These are phyloP conservation scores for Penicillium crustosum DNA, from an alignment of 2,329 filamentous ascomycete genomes.

Conservation along the genomic window DNA sequence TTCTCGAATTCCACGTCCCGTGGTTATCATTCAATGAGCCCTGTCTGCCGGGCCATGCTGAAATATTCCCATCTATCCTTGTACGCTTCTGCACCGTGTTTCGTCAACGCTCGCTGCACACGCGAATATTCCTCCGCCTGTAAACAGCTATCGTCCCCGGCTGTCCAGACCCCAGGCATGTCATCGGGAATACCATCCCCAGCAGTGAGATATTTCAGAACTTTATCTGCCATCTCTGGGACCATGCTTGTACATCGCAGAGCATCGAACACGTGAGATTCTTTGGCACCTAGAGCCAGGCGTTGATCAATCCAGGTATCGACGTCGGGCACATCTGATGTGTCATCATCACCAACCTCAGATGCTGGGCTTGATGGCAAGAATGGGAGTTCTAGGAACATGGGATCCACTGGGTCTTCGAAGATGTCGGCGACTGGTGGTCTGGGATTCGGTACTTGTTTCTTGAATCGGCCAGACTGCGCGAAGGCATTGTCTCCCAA, in stretches of 20 bases:
- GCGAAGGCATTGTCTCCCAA: slow-evolving; percentile 11
- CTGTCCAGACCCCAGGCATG: slow-evolving; percentile 50
- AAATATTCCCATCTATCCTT: slow-evolving; percentile 41
- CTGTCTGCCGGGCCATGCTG: slow-evolving; percentile 26
- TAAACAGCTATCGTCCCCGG: slow-evolving; percentile 45
- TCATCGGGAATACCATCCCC: slow-evolving; percentile 41
- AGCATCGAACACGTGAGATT: slow-evolving; percentile 35
- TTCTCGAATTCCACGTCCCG: background rate
- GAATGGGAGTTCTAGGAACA: slow-evolving; percentile 35
- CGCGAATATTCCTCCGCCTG: slow-evolving; percentile 33
- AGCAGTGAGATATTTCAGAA: slow-evolving; percentile 32
- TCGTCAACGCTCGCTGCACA: slow-evolving; percentile 40
- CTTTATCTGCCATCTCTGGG: slow-evolving; percentile 37
- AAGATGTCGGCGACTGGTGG: background rate
- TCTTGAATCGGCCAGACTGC: slow-evolving; percentile 2
- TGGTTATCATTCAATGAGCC: slow-evolving; percentile 14
- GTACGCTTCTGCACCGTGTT: slow-evolving; percentile 46
- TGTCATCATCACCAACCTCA: slow-evolving; percentile 19
- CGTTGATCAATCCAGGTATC: slow-evolving; percentile 43
- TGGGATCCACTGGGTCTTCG: slow-evolving; percentile 16
- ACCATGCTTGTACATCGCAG: slow-evolving; percentile 45
- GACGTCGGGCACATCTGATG: slow-evolving; percentile 25
- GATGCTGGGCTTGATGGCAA: slow-evolving; percentile 25
- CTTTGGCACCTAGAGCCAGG: slow-evolving; percentile 30
- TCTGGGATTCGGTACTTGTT: slow-evolving; percentile 1